Evolutionary conservation across 768 basidiomycete genomes (phyloP), one percentile per base, ranked within the genome.

Genomic region (Lentinula sp.): DNA sequence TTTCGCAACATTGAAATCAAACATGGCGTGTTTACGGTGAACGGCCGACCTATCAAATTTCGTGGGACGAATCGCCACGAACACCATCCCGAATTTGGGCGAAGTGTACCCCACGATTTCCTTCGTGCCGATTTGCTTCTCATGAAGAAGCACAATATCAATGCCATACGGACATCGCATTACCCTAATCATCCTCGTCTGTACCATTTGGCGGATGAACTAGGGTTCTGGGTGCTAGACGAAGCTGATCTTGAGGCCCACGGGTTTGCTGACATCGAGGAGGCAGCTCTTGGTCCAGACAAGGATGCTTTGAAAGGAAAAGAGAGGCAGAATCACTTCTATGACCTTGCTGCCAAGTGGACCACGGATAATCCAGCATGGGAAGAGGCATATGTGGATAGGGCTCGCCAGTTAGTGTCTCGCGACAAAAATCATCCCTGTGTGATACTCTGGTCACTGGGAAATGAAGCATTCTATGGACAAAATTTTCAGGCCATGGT

Each of bases 311-410:
- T 49, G 39, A 41, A 43, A 54, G 60, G 51, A 15, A 53, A 53
- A 43, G 62, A 62, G 23, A 45, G 57, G 23, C 48, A 59, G 37
- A 59, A 59, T 45, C 23, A 39, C 13, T 35, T 60, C 33, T 52
- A 59, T n/a, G 57, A 58, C 9, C 56, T 36, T 9, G 62, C 62
- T 7, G 58, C 62, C 6, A 49, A 36, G 20, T 62, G 62, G 62
- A 62, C 62, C 16, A 59, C 62, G 15, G 57, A 58, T 37, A 62
- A 60, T 53, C 62, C 62, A 41, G 58, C 50, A 13, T 62, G 62
- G 62, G 58, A 62, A 43, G 62, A 58, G 8, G 62, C 62, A 6
- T 62, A 62, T 62, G 58, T 62, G 12, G 62, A 62, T 51, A 33
- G 62, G 15, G 57, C 62, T 18, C 54, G 46, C 5, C 62, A 62